Evolutionary conservation across 495 filamentous ascomycete genomes (phyloP).

Genomic region (Clohesyomyces aquaticus): DNA sequence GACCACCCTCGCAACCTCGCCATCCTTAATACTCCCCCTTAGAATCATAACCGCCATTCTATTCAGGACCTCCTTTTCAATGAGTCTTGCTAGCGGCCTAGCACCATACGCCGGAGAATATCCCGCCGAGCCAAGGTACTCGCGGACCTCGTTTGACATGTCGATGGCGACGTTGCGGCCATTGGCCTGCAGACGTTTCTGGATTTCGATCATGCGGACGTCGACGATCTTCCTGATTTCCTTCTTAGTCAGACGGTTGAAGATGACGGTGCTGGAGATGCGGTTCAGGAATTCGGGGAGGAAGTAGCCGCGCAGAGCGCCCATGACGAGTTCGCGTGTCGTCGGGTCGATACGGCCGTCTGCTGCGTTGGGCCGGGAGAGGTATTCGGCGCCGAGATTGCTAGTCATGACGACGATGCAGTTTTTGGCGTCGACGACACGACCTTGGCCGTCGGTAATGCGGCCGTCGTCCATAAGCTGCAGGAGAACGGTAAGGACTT

Average conservation of each 20-base stretch:
- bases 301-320: constrained; percentile 88
- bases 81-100: constrained; percentile 80
- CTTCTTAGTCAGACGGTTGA: constrained; percentile 86
- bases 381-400: constrained; percentile 92
- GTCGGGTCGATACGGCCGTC: constrained; percentile 88
- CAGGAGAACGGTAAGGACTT: constrained; percentile 92
- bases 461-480: constrained; percentile 99
- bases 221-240: constrained; percentile 98
- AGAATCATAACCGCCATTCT: constrained; percentile 87
- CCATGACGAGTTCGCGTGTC: constrained; percentile 86
- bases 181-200: constrained; percentile 81
- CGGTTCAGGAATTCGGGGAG: constrained; percentile 97
- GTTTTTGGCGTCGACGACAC: constrained; percentile 92
- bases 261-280: constrained; percentile 93
- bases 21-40: constrained; percentile 79
- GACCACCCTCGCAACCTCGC: constrained; percentile 77
- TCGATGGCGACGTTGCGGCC: constrained; percentile 77
- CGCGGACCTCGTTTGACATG: constrained; percentile 79
- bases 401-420: constrained; percentile 99
- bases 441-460: constrained; percentile 96
- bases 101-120: constrained; percentile 96
- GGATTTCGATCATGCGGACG: constrained; percentile 83
- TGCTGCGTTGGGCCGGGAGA: constrained; percentile 72
- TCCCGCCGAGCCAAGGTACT: constrained; percentile 84
- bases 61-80: constrained; percentile 96